Evolutionary conservation across 345 rosid species (phyloP).

Genomic region (Lepidium aucheri): DNA sequence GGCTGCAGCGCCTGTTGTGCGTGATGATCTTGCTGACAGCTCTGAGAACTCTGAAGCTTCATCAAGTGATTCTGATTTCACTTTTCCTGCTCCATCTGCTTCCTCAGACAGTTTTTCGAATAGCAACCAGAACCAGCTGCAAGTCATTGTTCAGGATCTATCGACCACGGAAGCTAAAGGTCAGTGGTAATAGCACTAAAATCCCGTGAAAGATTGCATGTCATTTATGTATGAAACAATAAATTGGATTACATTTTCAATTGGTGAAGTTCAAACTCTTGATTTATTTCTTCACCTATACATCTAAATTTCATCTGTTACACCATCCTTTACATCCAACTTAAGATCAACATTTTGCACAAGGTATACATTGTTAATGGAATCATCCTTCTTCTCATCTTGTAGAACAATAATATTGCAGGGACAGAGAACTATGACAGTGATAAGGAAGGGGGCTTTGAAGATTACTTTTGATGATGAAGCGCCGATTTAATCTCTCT

Average conservation of each 20-base stretch:
- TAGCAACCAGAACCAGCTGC: conserved; percentile 29
- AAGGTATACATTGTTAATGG: conserved; percentile 10
- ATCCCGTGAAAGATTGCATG: conserved; percentile 8
- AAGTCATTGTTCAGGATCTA: conserved; percentile 46
- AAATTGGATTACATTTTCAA: neutral
- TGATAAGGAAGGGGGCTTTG: conserved; percentile 71
- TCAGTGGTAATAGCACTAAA: conserved; percentile 30
- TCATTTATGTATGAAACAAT: neutral
- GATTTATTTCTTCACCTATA: neutral
- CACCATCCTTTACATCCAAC: neutral
- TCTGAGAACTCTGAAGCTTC: conserved; percentile 59
- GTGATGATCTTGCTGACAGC: conserved; percentile 40
- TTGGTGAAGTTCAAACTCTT: neutral
- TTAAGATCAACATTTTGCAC: neutral
- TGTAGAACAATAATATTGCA: conserved; percentile 37
- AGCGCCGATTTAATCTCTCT: neutral
- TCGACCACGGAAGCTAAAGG: conserved; percentile 45
- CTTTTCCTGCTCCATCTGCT: conserved; percentile 51
- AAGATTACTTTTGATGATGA: conserved; percentile 64
- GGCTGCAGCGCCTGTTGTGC: conserved; percentile 33
- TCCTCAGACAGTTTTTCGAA: conserved; percentile 24
- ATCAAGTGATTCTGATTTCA: conserved; percentile 57
- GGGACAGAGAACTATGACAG: conserved; percentile 43
- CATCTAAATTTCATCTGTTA: neutral
- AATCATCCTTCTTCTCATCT: conserved; percentile 14